A percentile compares a stretch with the other conserved stretches of the same genome.
Conservation (phyloP, 2,329 filamentous ascomycete genomes). For the Pseudonectria buxi region DNA sequence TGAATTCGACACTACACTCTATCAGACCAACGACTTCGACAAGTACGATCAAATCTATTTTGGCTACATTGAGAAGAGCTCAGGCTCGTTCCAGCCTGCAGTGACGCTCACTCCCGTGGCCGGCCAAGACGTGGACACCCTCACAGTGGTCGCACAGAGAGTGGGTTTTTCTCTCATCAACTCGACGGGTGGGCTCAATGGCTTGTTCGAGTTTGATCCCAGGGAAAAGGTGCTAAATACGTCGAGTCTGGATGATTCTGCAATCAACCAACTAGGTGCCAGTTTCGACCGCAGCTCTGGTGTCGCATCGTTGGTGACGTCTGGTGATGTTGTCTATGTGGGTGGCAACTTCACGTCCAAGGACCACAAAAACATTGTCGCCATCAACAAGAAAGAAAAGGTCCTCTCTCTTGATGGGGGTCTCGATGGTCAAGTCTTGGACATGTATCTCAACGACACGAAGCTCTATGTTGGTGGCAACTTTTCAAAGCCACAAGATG, state of each 20-base stretch:
- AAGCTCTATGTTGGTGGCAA: constrained; percentile 75
- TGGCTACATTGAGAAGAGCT: constrained; percentile 72
- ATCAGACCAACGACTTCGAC: constrained; percentile 91
- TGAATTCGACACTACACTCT: constrained; percentile 57
- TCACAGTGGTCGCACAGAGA: constrained; percentile 84
- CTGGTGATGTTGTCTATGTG: constrained; percentile 62
- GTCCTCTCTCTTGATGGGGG: constrained; percentile 61
- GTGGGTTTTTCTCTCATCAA: constrained; percentile 70
- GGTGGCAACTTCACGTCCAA: constrained; percentile 76
- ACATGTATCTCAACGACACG: constrained; percentile 60
- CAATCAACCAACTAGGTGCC: constrained; percentile 69
- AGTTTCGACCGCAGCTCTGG: constrained; percentile 60
- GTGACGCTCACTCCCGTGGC: constrained; percentile 68
- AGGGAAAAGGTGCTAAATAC: constrained; percentile 43
- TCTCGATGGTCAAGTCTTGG: constrained; percentile 70
- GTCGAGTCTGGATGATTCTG: constrained; percentile 61
- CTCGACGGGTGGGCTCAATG: constrained; percentile 76
- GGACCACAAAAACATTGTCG: constrained; percentile 68
- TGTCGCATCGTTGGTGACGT: constrained; percentile 61
- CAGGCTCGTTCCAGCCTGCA: constrained; percentile 65
- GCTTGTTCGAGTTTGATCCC: constrained; percentile 83
- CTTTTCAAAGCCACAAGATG: constrained; percentile 67
- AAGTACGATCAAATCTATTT: constrained; percentile 93
- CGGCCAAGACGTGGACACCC: constrained; percentile 52
- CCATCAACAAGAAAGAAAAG: constrained; percentile 57